phyloP scores from a whole-genome alignment of 2,329 filamentous ascomycete genomes.

The Bisporella sp. region DNA sequence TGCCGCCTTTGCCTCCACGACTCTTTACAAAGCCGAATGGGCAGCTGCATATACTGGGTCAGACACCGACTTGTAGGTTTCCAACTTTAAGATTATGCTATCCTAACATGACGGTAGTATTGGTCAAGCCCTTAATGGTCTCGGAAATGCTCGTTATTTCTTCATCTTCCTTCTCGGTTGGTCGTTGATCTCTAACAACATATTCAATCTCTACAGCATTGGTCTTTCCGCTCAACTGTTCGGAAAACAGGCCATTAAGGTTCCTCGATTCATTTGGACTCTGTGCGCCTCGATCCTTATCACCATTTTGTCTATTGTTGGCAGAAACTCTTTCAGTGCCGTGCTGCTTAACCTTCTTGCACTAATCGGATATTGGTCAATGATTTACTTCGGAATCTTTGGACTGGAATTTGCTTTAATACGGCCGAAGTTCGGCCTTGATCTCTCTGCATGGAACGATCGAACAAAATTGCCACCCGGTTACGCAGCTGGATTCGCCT shows the following conservation, averaged over 20 bases:
- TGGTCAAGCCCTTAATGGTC: too few relatives aligned
- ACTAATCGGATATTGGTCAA: conserved; percentile 65
- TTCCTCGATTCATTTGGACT: conserved; percentile 65
- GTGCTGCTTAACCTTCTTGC: conserved; percentile 67
- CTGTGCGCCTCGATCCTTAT: conserved; percentile 54
- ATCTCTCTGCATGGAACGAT: conserved; percentile 50
- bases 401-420: conserved; percentile 44
- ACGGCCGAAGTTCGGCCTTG: conserved; percentile 57
- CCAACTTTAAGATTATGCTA: too few relatives aligned
- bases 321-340: conserved; percentile 56
- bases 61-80: too few relatives aligned
- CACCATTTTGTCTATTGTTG: conserved; percentile 63
- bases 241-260: conserved; percentile 46
- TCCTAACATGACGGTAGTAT: too few relatives aligned
- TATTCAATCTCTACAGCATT: conserved; percentile 66
- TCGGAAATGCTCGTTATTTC: conserved; percentile 47
- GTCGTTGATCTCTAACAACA: conserved; percentile 64
- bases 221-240: conserved; percentile 62
- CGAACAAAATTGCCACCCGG: conserved; percentile 52
- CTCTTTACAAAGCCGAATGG: conserved; percentile 39
- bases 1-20: conserved; percentile 61
- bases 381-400: conserved; percentile 61
- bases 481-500: conserved; percentile 55
- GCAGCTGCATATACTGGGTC: too few relatives aligned
- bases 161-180: conserved; percentile 61